Evolutionary conservation across 148 eudicot species (phyloP), one percentile per base, ranked within the genome.

Genomic region (Amaranthus cruentus): DNA sequence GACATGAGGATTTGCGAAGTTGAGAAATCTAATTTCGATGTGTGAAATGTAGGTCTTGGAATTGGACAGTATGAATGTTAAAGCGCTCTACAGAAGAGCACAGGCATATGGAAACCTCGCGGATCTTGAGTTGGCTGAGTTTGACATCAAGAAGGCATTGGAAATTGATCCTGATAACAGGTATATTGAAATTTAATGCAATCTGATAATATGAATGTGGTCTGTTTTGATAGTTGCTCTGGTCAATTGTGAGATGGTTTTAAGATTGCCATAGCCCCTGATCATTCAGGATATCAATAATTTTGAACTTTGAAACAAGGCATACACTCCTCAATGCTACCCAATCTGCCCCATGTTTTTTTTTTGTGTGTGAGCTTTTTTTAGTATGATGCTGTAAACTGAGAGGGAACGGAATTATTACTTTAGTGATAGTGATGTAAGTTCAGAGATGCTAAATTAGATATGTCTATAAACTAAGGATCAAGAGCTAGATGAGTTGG

Each of bases 71-170:
- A 83, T 69, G 56, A 96, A 96, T 81, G 97, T 96, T 66, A 96
- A 96, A 82, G 99, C 99, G 2, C 91, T 96, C 11, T 96, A 92
- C 75, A 86, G 99, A 81, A 86, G 97, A 72, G 97, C 97, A 12
- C 99, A 92, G 73, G 97, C 97, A 61, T 89, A 92, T 74, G 86
- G 90, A 47, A 78, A 92, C 76, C 65, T 90, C 42, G 86, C 88
- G 44, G 96, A 96, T 78, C 74, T 96, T 47, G 99, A 96, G 80
- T 75, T 92, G 79, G 99, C 99, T 0, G 99, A 96, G 79, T 59
- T 92, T 66, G 99, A 96, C 69, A 86, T 96, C 9, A 96, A 90
- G 81, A 92, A 92, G 78, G 97, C 99, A 8, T 87, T 95, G 63
- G 99, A 95, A 68, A 86, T 95, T 59, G 96, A 91, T 42, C 97